Conservation (phyloP, 2,329 filamentous ascomycete genomes). For the Paecilomyces fulvus region DNA sequence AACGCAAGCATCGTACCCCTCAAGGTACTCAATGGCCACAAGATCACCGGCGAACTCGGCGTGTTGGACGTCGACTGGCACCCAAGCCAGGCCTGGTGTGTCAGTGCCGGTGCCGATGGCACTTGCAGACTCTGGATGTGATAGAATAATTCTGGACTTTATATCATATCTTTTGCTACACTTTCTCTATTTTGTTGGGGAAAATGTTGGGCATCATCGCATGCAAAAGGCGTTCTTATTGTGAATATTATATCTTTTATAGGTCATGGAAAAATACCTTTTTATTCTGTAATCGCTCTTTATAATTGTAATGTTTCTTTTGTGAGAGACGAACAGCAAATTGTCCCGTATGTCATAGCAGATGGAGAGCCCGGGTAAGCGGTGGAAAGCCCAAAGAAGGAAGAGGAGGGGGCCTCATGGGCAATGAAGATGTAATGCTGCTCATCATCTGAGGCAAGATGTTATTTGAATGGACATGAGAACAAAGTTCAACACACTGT, state of each 20-base stretch:
- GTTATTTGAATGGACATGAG: too few relatives aligned
- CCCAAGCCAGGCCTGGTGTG: slow-evolving; percentile 83
- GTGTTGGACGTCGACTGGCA: slow-evolving; percentile 97
- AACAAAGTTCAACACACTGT: too few relatives aligned
- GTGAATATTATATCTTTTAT: slow-evolving; percentile 2
- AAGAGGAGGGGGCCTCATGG: too few relatives aligned
- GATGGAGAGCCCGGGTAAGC: too few relatives aligned
- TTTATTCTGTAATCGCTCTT: background rate
- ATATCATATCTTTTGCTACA: background rate
- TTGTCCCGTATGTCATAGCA: too few relatives aligned
- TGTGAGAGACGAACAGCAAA: too few relatives aligned
- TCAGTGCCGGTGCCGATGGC: slow-evolving; percentile 89
- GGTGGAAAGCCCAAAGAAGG: too few relatives aligned
- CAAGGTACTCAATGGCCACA: slow-evolving; percentile 87
- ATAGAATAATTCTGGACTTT: slow-evolving; percentile 8
- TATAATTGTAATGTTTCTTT: too few relatives aligned
- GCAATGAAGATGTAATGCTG: too few relatives aligned
- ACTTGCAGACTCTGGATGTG: slow-evolving; percentile 83
- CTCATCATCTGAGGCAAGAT: too few relatives aligned
- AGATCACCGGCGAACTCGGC: slow-evolving; percentile 74
- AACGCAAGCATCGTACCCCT: slow-evolving; percentile 94
- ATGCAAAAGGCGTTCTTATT: slow-evolving; percentile 2
- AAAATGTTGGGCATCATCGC: background rate
- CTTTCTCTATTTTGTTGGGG: background rate
- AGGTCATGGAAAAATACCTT: background rate